A percentile compares a stretch with the other conserved stretches of the same genome.
Conservation (phyloP, 2,329 filamentous ascomycete species). For the Arthrobotrys entomopaga region DNA sequence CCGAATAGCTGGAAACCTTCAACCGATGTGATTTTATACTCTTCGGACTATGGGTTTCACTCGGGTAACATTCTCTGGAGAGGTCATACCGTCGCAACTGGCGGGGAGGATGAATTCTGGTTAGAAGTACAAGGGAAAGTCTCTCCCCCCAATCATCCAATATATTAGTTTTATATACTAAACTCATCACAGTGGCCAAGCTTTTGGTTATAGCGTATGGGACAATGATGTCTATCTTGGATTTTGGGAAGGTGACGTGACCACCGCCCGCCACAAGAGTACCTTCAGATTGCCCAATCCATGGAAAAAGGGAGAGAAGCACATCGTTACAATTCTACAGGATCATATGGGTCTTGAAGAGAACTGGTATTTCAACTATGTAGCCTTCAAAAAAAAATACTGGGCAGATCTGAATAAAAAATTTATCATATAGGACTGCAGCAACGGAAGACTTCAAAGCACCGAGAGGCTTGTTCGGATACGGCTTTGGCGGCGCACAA, state of each 20-base stretch:
- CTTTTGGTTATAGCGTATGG: conserved; percentile 75
- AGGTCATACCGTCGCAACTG: conserved; percentile 74
- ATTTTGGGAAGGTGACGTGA: conserved; percentile 71
- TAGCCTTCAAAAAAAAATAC: not conserved
- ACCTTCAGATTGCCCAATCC: conserved; percentile 68
- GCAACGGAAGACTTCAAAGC: conserved; percentile 68
- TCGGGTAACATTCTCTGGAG: conserved; percentile 76
- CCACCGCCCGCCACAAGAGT: conserved; percentile 65
- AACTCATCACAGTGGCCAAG: conserved; percentile 65
- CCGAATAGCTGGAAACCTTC: conserved; percentile 70
- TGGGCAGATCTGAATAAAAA: not conserved
- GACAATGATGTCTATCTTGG: conserved; percentile 72
- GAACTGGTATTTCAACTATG: conserved; percentile 64
- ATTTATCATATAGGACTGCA: conserved; percentile 61
- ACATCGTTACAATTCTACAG: conserved; percentile 75
- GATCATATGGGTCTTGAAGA: conserved; percentile 79
- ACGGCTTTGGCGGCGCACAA: conserved; percentile 66
- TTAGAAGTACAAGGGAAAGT: conserved; percentile 68
- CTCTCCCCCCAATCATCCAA: not conserved
- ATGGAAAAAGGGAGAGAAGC: conserved; percentile 66
- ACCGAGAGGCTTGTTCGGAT: conserved; percentile 72
- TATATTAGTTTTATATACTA: not conserved
- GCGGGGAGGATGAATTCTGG: conserved; percentile 70
- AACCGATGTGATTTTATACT: conserved; percentile 75
- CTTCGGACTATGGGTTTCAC: conserved; percentile 78